phyloP scores from a whole-genome alignment of 768 basidiomycete genomes.

The Phanerodontia chrysosporium region DNA sequence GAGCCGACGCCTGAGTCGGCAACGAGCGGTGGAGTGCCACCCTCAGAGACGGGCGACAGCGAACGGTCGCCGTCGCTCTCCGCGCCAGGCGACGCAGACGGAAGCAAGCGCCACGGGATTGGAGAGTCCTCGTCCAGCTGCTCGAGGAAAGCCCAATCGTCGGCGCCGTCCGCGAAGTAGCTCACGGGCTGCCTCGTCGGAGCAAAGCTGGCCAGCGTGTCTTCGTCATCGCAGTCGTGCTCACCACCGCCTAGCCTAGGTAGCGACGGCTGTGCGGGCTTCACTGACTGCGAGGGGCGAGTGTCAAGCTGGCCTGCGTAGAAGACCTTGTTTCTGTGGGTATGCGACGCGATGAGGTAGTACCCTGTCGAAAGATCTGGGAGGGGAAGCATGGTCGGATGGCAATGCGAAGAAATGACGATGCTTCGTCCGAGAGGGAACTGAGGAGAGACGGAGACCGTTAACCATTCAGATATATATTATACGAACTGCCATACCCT shows the following conservation, averaged over 20 bases:
- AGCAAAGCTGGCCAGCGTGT: background rate
- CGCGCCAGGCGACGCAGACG: background rate
- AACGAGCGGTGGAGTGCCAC: background rate
- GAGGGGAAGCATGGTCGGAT: background rate
- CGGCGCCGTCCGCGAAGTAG: background rate
- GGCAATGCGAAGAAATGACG: background rate
- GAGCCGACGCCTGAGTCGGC: background rate
- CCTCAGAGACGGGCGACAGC: background rate
- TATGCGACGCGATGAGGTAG: background rate
- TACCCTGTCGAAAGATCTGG: background rate
- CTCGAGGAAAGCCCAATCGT: background rate
- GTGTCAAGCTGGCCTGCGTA: background rate
- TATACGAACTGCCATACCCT: background rate
- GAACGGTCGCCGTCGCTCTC: background rate
- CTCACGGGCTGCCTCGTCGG: background rate
- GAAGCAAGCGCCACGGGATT: background rate
- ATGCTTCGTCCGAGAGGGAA: too few species aligned
- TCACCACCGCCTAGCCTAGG: background rate
- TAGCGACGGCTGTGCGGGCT: background rate
- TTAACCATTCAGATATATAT: background rate
- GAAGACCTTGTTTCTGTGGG: background rate
- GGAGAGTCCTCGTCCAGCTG: background rate
- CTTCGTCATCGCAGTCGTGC: background rate
- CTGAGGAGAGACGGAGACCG: too few species aligned
- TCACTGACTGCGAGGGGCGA: background rate